Evolutionary conservation across 306 rosid genomes (phyloP).

Genomic region (Rosa chinensis): DNA sequence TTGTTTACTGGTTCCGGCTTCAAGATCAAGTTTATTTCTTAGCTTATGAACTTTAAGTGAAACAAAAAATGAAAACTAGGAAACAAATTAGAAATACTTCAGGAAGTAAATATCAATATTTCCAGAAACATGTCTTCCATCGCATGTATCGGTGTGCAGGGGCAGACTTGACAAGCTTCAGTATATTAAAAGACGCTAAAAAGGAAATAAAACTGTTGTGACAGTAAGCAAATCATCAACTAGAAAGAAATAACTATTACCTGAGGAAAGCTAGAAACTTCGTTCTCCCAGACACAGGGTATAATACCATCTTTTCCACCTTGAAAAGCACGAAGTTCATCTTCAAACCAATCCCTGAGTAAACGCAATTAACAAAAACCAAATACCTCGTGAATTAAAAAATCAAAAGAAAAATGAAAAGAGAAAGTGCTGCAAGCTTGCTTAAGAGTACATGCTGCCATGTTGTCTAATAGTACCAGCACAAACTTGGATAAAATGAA

Average conservation of each 20-base stretch:
- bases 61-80: constrained; percentile 17
- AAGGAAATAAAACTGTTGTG: neutral
- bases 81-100: neutral
- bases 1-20: constrained; percentile 96
- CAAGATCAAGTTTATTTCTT: constrained; percentile 50
- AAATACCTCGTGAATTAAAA: constrained; percentile 8
- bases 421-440: constrained; percentile 8
- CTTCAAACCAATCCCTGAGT: constrained; percentile 96
- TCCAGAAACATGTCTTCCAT: neutral
- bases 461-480: neutral
- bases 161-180: neutral
- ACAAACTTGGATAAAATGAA: neutral
- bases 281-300: constrained; percentile 90
- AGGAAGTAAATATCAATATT: constrained; percentile 1
- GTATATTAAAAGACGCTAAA: neutral
- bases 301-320: constrained; percentile 91
- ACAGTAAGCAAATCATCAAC: constrained; percentile 3
- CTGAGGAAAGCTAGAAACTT: constrained; percentile 89
- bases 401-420: neutral
- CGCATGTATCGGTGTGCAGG: neutral
- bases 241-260: constrained; percentile 34
- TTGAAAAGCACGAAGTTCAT: constrained; percentile 96
- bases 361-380: constrained; percentile 25
- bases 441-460: constrained; percentile 3
- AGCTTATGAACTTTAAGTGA: constrained; percentile 28